Percentiles rank a stretch among this genome's conserved stretches.
phyloP scores from a whole-genome alignment of 2,329 filamentous ascomycete species.

The Epichloe glyceriae region DNA sequence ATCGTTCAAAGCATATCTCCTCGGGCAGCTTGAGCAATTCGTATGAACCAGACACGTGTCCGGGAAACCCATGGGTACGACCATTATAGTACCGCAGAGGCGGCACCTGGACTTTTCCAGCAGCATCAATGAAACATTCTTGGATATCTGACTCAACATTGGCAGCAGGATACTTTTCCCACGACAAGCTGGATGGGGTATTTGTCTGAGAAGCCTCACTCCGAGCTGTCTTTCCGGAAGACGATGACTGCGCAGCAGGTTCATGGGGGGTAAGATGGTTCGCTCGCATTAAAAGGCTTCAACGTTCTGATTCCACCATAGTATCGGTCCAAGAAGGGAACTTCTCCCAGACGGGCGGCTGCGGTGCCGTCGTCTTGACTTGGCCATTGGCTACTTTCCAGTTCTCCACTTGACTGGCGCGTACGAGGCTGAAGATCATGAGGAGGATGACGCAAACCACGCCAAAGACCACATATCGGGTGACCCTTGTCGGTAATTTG shows the following conservation, averaged over 20 bases:
- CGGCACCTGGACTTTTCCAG: constrained; percentile 54
- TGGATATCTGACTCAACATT: constrained; percentile 40
- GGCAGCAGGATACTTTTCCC: constrained; percentile 21
- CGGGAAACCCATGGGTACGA: constrained; percentile 70
- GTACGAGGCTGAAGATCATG: constrained; percentile 64
- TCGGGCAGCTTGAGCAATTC: constrained; percentile 65
- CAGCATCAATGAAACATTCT: constrained; percentile 67
- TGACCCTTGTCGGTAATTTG: constrained; percentile 57
- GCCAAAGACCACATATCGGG: constrained; percentile 64
- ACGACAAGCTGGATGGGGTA: constrained; percentile 16
- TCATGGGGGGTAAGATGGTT: constrained; percentile 72
- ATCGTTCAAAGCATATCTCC: constrained; percentile 87
- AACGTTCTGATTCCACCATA: constrained; percentile 76
- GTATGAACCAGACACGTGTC: constrained; percentile 78
- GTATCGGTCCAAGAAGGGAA: constrained; percentile 79
- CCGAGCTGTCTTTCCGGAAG: constrained; percentile 9
- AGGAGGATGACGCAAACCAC: constrained; percentile 57
- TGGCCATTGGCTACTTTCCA: constrained; percentile 43
- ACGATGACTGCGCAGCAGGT: constrained; percentile 17
- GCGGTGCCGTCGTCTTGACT: constrained; percentile 32
- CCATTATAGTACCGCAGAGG: constrained; percentile 62
- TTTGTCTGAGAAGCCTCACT: constrained; percentile 5
- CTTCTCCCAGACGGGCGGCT: constrained; percentile 65
- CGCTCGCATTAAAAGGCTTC: constrained; percentile 50
- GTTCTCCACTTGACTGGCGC: constrained; percentile 61